phyloP scores from a whole-genome alignment of 2,329 filamentous ascomycete genomes.

The Rhexocercosporidium sp. region DNA sequence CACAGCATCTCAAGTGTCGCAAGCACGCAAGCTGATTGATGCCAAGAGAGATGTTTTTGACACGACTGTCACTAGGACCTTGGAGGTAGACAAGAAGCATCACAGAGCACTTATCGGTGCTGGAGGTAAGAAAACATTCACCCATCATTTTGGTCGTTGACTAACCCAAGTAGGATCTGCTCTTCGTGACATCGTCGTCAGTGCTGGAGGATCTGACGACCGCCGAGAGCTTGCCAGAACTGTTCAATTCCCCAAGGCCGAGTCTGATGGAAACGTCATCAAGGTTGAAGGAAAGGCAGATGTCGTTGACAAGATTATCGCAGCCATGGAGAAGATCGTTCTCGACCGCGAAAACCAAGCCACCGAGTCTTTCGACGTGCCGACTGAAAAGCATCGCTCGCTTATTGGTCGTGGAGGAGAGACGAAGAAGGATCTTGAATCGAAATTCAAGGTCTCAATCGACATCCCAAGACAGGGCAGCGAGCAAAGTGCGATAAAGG shows the following conservation, averaged over 20 bases:
- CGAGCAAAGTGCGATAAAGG: conserved; percentile 82
- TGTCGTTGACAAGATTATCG: conserved; percentile 87
- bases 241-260: conserved; percentile 92
- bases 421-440: conserved; percentile 82
- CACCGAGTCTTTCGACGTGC: conserved; percentile 78
- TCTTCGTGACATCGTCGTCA: conserved; percentile 83
- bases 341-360: conserved; percentile 84
- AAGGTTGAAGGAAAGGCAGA: conserved; percentile 84
- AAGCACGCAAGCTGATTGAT: conserved; percentile 88
- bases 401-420: conserved; percentile 94
- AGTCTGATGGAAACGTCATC: conserved; percentile 81
- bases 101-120: conserved; percentile 89
- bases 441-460: conserved; percentile 82
- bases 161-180: conserved; percentile 67
- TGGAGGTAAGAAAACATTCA: conserved; percentile 67
- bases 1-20: conserved; percentile 86
- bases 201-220: conserved; percentile 89
- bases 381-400: conserved; percentile 85
- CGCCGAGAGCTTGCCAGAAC: conserved; percentile 83
- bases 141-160: conserved; percentile 5
- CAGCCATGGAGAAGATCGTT: conserved; percentile 81
- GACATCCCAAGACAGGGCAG: conserved; percentile 92
- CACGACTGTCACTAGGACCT: conserved; percentile 80
- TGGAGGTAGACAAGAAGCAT: conserved; percentile 94
- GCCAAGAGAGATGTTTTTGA: conserved; percentile 89